Evolutionary conservation across 129 eudicot genomes (phyloP).

Genomic region (Sambucus nigra): DNA sequence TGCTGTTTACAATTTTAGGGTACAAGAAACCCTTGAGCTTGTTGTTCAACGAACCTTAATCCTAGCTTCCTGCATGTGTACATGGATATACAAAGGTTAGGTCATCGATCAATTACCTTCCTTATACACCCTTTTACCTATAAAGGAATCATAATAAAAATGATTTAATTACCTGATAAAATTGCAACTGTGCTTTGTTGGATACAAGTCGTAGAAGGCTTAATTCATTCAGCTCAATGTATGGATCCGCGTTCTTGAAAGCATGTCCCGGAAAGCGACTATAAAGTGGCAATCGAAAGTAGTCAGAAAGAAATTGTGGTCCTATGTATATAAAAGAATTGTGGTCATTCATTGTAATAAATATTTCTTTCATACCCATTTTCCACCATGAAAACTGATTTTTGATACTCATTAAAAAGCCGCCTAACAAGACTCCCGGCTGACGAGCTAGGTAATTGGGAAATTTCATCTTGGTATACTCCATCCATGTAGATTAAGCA

Average conservation of each 20-base stretch:
- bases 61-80: slow-evolving; percentile 64
- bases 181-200: slow-evolving; percentile 42
- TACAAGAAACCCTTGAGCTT: neutral
- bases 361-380: neutral
- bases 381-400: slow-evolving; percentile 14
- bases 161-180: slow-evolving; percentile 62
- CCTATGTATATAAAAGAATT: neutral
- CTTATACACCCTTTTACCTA: neutral
- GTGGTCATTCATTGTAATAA: neutral
- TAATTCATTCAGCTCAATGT: slow-evolving; percentile 38
- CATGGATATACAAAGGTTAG: too few species aligned
- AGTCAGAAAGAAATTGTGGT: neutral
- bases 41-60: slow-evolving; percentile 45
- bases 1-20: neutral
- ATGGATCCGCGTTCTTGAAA: slow-evolving; percentile 41
- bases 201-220: slow-evolving; percentile 41
- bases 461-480: slow-evolving; percentile 35
- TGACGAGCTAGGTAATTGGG: slow-evolving; percentile 39
- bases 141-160: too few species aligned
- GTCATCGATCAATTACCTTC: neutral
- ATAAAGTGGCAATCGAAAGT: neutral
- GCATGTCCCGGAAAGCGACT: slow-evolving; percentile 79
- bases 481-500: slow-evolving; percentile 50
- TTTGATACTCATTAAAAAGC: slow-evolving; percentile 39
- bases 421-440: slow-evolving; percentile 22